These are phyloP conservation scores for Cladosporium sp. DNA, from an alignment of 2,329 filamentous ascomycete species.

Conservation along the genomic window DNA sequence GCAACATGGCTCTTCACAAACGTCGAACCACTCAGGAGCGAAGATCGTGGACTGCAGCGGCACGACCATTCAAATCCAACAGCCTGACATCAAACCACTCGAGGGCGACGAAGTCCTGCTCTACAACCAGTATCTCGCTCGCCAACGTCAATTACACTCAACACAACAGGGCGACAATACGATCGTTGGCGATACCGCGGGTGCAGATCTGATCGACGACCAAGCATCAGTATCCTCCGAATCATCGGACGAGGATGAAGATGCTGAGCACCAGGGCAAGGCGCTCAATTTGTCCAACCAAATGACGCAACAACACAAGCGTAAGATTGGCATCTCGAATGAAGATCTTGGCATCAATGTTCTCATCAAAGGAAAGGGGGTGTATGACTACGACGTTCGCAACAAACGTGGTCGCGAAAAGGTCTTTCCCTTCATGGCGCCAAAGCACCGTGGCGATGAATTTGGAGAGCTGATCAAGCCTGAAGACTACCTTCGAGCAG, in stretches of 20 bases:
- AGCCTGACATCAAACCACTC: slow-evolving; percentile 58
- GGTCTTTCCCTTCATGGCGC: slow-evolving; percentile 82
- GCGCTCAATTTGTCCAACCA: slow-evolving; percentile 84
- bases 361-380: slow-evolving; percentile 72
- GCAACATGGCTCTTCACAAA: slow-evolving; percentile 34
- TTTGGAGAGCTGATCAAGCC: slow-evolving; percentile 92
- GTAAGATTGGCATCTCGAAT: slow-evolving; percentile 80
- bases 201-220: slow-evolving; percentile 54
- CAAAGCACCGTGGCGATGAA: slow-evolving; percentile 76
- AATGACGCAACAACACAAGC: slow-evolving; percentile 71
- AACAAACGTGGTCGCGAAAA: slow-evolving; percentile 89
- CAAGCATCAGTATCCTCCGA: slow-evolving; percentile 81
- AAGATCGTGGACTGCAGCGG: slow-evolving; percentile 64
- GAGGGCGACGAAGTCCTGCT: slow-evolving; percentile 70
- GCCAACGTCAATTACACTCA: slow-evolving; percentile 80
- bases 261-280: slow-evolving; percentile 85
- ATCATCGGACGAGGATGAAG: slow-evolving; percentile 83
- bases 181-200: slow-evolving; percentile 66
- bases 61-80: slow-evolving; percentile 27
- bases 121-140: slow-evolving; percentile 90
- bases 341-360: slow-evolving; percentile 91
- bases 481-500: slow-evolving; percentile 88
- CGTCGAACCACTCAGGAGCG: not conserved
- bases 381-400: slow-evolving; percentile 90
- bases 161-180: slow-evolving; percentile 68